Evolutionary conservation across 2,329 filamentous ascomycete genomes (phyloP).

Genomic region (Ascochyta viciae-villosae): DNA sequence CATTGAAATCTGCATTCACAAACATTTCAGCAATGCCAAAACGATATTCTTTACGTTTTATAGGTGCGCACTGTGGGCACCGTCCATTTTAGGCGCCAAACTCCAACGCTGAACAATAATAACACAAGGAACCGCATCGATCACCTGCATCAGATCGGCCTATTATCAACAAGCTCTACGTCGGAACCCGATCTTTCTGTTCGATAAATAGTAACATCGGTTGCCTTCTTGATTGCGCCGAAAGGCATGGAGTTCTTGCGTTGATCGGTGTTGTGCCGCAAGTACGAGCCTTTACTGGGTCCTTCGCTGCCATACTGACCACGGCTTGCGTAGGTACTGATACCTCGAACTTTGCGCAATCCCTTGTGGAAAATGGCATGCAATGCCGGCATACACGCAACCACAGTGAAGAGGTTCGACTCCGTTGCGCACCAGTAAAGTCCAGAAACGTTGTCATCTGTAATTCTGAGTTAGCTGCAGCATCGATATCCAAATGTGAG

Average conservation of each 20-base stretch:
- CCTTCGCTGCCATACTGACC: constrained; percentile 19
- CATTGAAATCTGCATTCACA: no score
- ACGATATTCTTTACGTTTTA: constrained; percentile 13
- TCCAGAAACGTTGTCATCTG: constrained; percentile 36
- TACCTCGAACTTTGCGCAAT: constrained; percentile 17
- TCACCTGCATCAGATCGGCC: constrained; percentile 32
- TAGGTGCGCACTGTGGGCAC: not conserved
- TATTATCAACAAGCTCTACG: constrained; percentile 26
- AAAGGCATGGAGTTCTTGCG: constrained; percentile 26
- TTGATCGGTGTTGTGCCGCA: constrained; percentile 19
- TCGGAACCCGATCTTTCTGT: constrained; percentile 29
- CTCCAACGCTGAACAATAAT: not conserved
- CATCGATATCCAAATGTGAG: not conserved
- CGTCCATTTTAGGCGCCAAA: not conserved
- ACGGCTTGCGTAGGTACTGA: constrained; percentile 23
- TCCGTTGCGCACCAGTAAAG: constrained; percentile 38
- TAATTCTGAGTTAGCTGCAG: not conserved
- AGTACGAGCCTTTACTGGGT: constrained; percentile 28
- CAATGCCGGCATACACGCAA: constrained; percentile 39
- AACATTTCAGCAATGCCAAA: no score
- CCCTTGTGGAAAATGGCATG: constrained; percentile 29
- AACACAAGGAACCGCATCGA: not conserved
- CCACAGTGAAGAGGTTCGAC: constrained; percentile 36
- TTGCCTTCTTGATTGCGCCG: constrained; percentile 30
- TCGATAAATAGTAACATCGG: constrained; percentile 30